These are phyloP conservation scores for Gaeumannomyces tritici DNA, from an alignment of 2,329 filamentous ascomycete species.

Conservation along the genomic window DNA sequence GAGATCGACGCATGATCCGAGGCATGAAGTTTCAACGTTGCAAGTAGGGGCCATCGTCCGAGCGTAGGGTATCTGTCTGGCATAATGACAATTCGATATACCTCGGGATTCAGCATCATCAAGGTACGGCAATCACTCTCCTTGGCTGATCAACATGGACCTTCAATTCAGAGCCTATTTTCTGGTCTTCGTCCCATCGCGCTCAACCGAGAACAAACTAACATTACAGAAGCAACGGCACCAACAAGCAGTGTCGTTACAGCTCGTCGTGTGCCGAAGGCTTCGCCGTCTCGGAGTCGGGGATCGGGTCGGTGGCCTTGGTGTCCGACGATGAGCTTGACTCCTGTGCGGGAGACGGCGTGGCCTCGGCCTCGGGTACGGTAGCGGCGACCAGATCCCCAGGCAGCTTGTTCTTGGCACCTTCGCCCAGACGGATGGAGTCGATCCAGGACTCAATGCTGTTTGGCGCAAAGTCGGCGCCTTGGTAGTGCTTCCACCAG, in stretches of 20 bases:
- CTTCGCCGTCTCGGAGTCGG: slow-evolving; percentile 18
- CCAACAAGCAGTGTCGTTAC: slow-evolving; percentile 14
- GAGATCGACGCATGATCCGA: slow-evolving; percentile 30
- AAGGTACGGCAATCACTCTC: neutral
- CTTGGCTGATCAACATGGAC: neutral
- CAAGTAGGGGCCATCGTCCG: neutral
- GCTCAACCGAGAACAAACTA: neutral
- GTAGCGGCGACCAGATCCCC: slow-evolving; percentile 42
- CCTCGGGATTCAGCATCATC: neutral
- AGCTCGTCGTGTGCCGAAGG: slow-evolving; percentile 38
- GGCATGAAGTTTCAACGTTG: neutral
- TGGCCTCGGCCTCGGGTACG: slow-evolving; percentile 18
- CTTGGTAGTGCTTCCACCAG: slow-evolving; percentile 75
- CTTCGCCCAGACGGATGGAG: slow-evolving; percentile 81
- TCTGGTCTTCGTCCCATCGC: neutral
- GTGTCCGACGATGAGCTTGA: slow-evolving; percentile 7
- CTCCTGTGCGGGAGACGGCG: slow-evolving; percentile 8
- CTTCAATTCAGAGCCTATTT: slow-evolving; percentile 1
- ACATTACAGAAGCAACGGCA: neutral
- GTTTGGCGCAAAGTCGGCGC: slow-evolving; percentile 42
- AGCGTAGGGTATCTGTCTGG: neutral
- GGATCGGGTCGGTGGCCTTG: slow-evolving; percentile 16
- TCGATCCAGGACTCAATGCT: slow-evolving; percentile 82
- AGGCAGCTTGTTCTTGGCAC: slow-evolving; percentile 66
- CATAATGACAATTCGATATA: neutral